Evolutionary conservation across 1,139 yeast species (phyloP), one percentile per base, ranked within the genome.

Genomic region (Protomyces inouyei): DNA sequence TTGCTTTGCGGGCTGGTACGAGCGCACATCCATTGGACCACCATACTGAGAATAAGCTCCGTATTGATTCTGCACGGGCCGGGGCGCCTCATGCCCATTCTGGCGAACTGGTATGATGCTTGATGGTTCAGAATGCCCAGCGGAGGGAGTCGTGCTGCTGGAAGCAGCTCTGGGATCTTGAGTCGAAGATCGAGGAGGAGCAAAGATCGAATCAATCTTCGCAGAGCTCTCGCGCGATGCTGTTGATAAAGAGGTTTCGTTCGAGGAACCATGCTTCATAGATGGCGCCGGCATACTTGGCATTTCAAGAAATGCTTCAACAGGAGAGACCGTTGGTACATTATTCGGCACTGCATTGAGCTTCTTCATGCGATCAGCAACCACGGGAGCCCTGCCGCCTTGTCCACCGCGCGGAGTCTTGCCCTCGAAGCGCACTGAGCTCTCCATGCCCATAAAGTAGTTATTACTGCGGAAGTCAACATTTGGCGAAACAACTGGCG

Each of bases 271-370:
- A n/a, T 16, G 10, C 14, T 52, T 28, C 21, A 51, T 21, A 18
- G 64, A 32, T 10, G 35, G 52, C 16, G 56, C 45, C 18, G 57
- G 28, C 28, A 25, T 37, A 16, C 35, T 32, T 12, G 48, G 10
- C 5, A 53, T 66, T 28, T 67, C 69, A 14, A 68, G 63, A 16
- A 68, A 38, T 9, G 70, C 68, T 48, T 68, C 70, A 36, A 67
- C 66, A 4, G 70, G 70, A 12, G 70, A 68, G 10, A 68, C 68
- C 1, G 70, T 68, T 12, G 65, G 65, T 21, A 43, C 48, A 3
- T 63, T 57, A 8, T 52, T 65, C 4, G 67, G 60, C 28, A 54
- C 59, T 37, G 54, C 57, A 10, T 54, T 45, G n/a, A 60, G 28
- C 43, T 54, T 55, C 43, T 61, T 61, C 38, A 51, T 52, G 28